Base-by-base conservation (phyloP, 2,329 filamentous ascomycete species). In the Zalaria sp. region DNA sequence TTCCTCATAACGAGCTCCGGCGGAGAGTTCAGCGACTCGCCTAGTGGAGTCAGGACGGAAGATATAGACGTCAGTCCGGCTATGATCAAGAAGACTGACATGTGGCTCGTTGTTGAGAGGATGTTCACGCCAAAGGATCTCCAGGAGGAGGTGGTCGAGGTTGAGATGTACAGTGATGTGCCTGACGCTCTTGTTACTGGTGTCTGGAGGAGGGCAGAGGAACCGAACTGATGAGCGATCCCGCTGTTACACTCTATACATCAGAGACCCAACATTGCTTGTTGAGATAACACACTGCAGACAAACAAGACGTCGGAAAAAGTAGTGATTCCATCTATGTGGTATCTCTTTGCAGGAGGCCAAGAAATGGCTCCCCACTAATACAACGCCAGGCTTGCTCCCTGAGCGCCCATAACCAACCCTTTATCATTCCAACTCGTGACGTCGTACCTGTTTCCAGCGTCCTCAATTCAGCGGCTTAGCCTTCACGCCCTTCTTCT, bases 71-170 rank as follows among this genome's bases (percentile, higher is more conserved):
- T 94, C 35, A 76, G 78, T 36, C 81, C 84, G 0, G 69, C 66
- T n/a, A 61, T 72, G 48, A 64, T 68, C 43, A 62, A 61, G 27
- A 62, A 61, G 6, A 72, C 73, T 18, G 79, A 79, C 11, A 58
- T 87, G 43, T 93, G 83, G 81, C 66, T 95, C 41, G 80, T 94
- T 4, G 66, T 95, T 35, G 87, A 95, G 61, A 73, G 82, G 49
- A 72, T 89, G 53, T 82, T 78, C n/a, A 73, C 71, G 7, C 67
- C 67, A 36, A 62, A 63, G 4, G 68, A 58, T 34, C 53, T 57
- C 41, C 55, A 51, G 40, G 64, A 65, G 42, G 69, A 73, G 53
- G 60, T 65, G 43, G 71, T 83, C 42, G 55, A 61, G 5, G 58
- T 72, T 4, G 66, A 70, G 49, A 51, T 71, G 18, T 64, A 63